Conservation (phyloP, 1,139 yeast species). For the Hyphopichia burtonii region DNA sequence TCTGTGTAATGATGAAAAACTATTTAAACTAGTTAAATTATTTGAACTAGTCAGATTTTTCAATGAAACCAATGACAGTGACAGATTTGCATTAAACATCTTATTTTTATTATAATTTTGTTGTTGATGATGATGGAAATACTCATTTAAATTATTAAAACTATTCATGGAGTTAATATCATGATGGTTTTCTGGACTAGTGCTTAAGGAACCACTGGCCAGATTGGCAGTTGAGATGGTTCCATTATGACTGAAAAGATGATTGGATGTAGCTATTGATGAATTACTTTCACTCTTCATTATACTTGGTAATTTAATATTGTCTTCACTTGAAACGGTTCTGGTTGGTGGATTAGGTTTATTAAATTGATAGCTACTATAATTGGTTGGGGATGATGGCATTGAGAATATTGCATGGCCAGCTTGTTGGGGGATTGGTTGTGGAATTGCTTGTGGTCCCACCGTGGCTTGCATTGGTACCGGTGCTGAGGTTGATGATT, state of each 20-base stretch:
- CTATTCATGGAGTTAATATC: constrained; percentile 1
- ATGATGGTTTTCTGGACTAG: constrained; percentile 29
- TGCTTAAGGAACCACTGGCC: constrained; percentile 28
- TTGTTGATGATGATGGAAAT: constrained; percentile 15
- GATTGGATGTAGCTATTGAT: constrained; percentile 17
- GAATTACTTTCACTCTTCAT: constrained; percentile 9
- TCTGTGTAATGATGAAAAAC: constrained; percentile 50
- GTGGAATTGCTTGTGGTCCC: constrained; percentile 8
- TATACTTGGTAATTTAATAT: constrained; percentile 7
- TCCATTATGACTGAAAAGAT: constrained; percentile 16
- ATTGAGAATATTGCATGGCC: constrained; percentile 25
- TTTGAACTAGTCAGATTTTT: constrained; percentile 11
- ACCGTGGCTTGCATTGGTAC: constrained; percentile 8
- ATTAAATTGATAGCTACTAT: not conserved
- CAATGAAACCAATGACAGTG: constrained; percentile 26
- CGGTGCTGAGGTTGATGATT: constrained; percentile 10
- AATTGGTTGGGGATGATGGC: constrained; percentile 26
- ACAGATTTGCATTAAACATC: constrained; percentile 9
- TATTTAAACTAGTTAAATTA: constrained; percentile 12
- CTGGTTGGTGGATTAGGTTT: constrained; percentile 3
- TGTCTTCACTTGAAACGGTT: constrained; percentile 6
- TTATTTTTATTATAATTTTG: constrained; percentile 2
- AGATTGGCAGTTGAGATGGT: constrained; percentile 20
- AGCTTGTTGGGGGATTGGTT: constrained; percentile 12
- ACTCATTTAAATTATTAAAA: constrained; percentile 31